Percentiles rank a stretch among this genome's conserved stretches.
Conservation (phyloP, 805 yeast species). For the Ogataea angusta region DNA sequence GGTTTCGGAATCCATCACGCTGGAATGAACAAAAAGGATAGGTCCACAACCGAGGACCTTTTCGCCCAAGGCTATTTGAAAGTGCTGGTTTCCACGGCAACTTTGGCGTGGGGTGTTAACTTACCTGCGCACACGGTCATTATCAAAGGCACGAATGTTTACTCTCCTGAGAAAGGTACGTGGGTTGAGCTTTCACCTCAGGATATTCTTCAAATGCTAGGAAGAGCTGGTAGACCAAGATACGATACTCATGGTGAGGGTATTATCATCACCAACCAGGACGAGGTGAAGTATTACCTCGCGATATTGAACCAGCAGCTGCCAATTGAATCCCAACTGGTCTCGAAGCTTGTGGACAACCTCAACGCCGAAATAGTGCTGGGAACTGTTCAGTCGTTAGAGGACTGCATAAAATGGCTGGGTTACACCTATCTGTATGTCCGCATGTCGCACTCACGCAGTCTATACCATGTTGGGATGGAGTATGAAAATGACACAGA, state of each 20-base stretch:
- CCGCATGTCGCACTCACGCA: constrained; percentile 73
- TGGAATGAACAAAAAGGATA: constrained; percentile 69
- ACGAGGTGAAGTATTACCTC: constrained; percentile 81
- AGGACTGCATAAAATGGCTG: constrained; percentile 79
- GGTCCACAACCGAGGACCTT: constrained; percentile 76
- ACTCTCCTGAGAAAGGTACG: constrained; percentile 83
- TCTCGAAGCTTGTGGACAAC: constrained; percentile 65
- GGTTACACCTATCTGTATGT: constrained; percentile 74
- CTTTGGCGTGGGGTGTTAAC: constrained; percentile 97
- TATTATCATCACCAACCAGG: constrained; percentile 82
- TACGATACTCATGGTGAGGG: constrained; percentile 94
- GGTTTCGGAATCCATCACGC: constrained; percentile 95
- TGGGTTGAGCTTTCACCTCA: constrained; percentile 95
- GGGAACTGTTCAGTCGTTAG: constrained; percentile 58
- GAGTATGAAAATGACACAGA: constrained; percentile 52
- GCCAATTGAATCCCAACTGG: constrained; percentile 87
- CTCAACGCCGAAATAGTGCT: constrained; percentile 84
- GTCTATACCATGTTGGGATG: constrained; percentile 69
- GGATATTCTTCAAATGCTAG: constrained; percentile 94
- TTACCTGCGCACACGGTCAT: constrained; percentile 93
- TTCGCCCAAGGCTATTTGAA: constrained; percentile 87
- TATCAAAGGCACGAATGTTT: constrained; percentile 89
- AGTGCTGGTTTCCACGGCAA: constrained; percentile 85
- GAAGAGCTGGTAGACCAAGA: constrained; percentile 96
- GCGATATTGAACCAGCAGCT: constrained; percentile 88